Base-by-base conservation (phyloP, 2,329 filamentous ascomycete species). In the Coleophoma crateriformis region DNA sequence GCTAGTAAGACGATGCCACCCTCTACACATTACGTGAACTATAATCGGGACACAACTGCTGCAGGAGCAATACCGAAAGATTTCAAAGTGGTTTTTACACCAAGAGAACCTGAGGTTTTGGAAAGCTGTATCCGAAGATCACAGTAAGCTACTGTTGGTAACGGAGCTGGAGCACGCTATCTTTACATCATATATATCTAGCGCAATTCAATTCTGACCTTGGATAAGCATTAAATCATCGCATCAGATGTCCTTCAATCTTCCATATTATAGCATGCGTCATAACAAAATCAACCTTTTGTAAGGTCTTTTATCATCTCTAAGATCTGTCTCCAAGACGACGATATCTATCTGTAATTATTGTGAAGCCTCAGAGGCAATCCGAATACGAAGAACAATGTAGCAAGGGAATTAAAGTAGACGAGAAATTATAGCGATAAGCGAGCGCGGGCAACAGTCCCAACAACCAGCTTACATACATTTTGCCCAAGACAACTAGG, bases 191-290 rank as follows among this genome's bases (percentile, higher is more conserved):
- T 6, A 41, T 12, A n/a, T 20, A 17, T 17, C 10, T 20, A 11
- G 37, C 19, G 8, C 3, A n/a, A 15, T 39, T 39, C 37, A 17
- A 7, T 38, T 38, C 7, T 13, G 11, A 12, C 12, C 14, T 38
- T 17, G 7, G 13, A 14, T 22, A 7, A 34, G 27, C 15, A 59
- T 19, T 22, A 46, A 32, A 46, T 37, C 19, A 48, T 48, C 38
- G 37, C 11, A 61, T 54, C 7, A 64, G 50, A 27, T 51, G 53
- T 3, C 67, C 64, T 6, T 63, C 59, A 35, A 56, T 48, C 58
- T 77, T 78, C 68, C 74, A 79, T 8, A 79, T 64, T 45, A 58
- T 67, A 1, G 68, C 77, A 56, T 81, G 77, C 58, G 81, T 81
- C 76, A 81, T 80, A 15, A 81, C 77, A 58, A 79, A 79, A 47